These are phyloP conservation scores for Brettanomyces custersianus DNA, from an alignment of 805 yeast genomes.

Conservation along the genomic window DNA sequence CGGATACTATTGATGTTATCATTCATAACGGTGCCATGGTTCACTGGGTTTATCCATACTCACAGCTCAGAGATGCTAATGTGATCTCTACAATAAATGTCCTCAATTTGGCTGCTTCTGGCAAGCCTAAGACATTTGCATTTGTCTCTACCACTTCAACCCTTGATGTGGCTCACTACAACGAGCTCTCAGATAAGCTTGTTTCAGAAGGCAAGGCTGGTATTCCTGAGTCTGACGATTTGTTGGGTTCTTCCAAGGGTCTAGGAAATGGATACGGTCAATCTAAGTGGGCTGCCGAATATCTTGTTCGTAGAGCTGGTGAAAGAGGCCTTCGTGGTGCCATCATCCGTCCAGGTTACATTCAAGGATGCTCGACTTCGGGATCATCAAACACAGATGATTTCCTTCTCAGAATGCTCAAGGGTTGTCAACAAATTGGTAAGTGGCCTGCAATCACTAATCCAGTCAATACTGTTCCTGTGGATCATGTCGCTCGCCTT, in stretches of 20 bases:
- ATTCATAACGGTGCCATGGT: constrained; percentile 97
- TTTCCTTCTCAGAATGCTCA: constrained; percentile 86
- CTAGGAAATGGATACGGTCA: constrained; percentile 94
- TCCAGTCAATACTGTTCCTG: constrained; percentile 93
- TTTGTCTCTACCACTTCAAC: constrained; percentile 96
- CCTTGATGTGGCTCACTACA: constrained; percentile 75
- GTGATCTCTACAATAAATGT: constrained; percentile 84
- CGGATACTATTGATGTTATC: constrained; percentile 62
- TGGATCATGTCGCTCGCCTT: constrained; percentile 93
- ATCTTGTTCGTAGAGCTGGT: constrained; percentile 82
- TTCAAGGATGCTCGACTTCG: constrained; percentile 73
- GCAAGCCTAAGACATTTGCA: constrained; percentile 77
- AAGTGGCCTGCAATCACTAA: constrained; percentile 77
- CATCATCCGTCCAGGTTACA: constrained; percentile 92
- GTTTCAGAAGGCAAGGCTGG: constrained; percentile 68
- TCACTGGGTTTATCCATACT: constrained; percentile 97
- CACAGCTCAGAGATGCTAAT: constrained; percentile 84
- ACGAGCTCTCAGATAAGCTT: constrained; percentile 65
- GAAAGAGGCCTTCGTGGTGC: constrained; percentile 79
- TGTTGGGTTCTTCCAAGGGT: constrained; percentile 74
- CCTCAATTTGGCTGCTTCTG: constrained; percentile 63
- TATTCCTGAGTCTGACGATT: constrained; percentile 72
- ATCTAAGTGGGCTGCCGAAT: constrained; percentile 95
- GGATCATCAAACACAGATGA: constrained; percentile 97
- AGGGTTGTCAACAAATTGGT: constrained; percentile 89